A percentile compares a stretch with the other conserved stretches of the same genome.
Evolutionary conservation across 2,329 filamentous ascomycete species (phyloP).

Genomic region (Cladosporium sp.): DNA sequence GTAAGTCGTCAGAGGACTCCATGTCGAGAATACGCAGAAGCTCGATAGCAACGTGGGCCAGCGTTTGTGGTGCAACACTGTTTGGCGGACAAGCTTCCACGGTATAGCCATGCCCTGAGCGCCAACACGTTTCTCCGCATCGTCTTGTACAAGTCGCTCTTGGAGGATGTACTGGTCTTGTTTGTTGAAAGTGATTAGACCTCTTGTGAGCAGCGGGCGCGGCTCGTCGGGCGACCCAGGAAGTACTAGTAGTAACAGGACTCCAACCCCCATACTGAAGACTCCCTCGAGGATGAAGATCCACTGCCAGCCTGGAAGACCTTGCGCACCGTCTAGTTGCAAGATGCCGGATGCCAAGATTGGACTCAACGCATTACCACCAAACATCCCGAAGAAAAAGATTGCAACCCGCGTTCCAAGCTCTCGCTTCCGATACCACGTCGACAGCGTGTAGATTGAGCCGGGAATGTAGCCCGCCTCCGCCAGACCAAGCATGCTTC

Average conservation of each 20-base stretch:
- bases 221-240: slow-evolving; percentile 47
- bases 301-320: slow-evolving; percentile 57
- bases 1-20: slow-evolving; percentile 55
- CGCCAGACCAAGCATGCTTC: slow-evolving; percentile 24
- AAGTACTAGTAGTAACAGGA: slow-evolving; percentile 45
- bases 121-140: slow-evolving; percentile 35
- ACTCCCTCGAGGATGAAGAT: slow-evolving; percentile 66
- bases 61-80: slow-evolving; percentile 46
- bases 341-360: slow-evolving; percentile 58
- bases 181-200: slow-evolving; percentile 42
- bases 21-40: slow-evolving; percentile 54
- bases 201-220: slow-evolving; percentile 41
- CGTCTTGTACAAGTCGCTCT: slow-evolving; percentile 39
- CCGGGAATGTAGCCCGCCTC: slow-evolving; percentile 27
- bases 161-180: slow-evolving; percentile 39
- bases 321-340: slow-evolving; percentile 58
- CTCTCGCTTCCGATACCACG: slow-evolving; percentile 10
- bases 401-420: slow-evolving; percentile 33
- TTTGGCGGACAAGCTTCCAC: slow-evolving; percentile 45
- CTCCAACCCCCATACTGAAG: slow-evolving; percentile 32
- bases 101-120: slow-evolving; percentile 42
- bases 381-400: slow-evolving; percentile 43
- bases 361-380: slow-evolving; percentile 68
- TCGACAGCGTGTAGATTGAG: slow-evolving; percentile 46
- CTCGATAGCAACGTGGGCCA: slow-evolving; percentile 51